Conservation (phyloP, 1,139 yeast genomes). For the Saccharomycopsis hybrid region DNA sequence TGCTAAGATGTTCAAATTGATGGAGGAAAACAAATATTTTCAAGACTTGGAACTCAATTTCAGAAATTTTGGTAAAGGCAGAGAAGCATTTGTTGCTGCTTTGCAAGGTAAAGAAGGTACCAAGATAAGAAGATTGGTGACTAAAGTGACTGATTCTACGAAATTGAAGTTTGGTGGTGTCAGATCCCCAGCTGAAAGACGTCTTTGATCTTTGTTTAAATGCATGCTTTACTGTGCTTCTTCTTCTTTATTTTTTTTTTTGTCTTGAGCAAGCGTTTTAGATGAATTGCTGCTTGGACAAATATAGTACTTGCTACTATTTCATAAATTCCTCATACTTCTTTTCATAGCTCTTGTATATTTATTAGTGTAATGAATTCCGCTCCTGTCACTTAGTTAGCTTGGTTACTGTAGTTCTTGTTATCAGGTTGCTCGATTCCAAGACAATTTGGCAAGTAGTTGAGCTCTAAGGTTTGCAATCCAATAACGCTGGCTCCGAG, state of each 20-base stretch:
- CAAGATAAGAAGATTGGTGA: slow-evolving; percentile 53
- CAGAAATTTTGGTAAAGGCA: slow-evolving; percentile 81
- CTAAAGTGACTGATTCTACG: slow-evolving; percentile 71
- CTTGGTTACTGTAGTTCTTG: too few species aligned
- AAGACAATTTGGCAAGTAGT: too few species aligned
- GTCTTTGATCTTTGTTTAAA: slow-evolving; percentile 38
- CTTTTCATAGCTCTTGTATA: too few species aligned
- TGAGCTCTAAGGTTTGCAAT: too few species aligned
- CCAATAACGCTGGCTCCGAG: too few species aligned
- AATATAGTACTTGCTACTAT: too few species aligned
- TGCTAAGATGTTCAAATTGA: slow-evolving; percentile 62
- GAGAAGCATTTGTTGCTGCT: slow-evolving; percentile 81
- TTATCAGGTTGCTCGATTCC: too few species aligned
- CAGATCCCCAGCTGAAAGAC: slow-evolving; percentile 76
- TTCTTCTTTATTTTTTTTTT: background rate
- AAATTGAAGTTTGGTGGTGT: slow-evolving; percentile 89
- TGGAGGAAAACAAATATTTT: slow-evolving; percentile 52
- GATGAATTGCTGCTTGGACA: background rate
- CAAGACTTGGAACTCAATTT: slow-evolving; percentile 66
- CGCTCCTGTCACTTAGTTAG: too few species aligned
- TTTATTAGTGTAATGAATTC: too few species aligned
- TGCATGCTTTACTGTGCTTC: background rate
- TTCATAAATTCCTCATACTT: too few species aligned
- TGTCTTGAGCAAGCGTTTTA: background rate
- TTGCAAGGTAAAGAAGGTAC: slow-evolving; percentile 87